Percentiles rank a stretch among this genome's conserved stretches.
These are phyloP conservation scores for Paecilomyces fulvus DNA, from an alignment of 2,329 filamentous ascomycete species.

Conservation along the genomic window DNA sequence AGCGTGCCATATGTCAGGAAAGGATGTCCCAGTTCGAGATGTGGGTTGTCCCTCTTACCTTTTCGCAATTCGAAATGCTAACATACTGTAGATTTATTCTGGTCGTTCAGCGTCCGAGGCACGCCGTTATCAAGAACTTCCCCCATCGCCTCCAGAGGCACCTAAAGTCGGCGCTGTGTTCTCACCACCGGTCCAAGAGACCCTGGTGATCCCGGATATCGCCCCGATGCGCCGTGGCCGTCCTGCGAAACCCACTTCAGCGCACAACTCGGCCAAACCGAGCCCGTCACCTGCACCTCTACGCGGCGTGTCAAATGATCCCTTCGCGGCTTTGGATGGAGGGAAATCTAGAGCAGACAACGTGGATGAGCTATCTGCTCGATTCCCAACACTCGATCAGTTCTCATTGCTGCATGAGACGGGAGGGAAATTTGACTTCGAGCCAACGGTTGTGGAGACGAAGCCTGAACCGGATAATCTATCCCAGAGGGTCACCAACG, in stretches of 20 bases:
- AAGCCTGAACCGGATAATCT: constrained; percentile 43
- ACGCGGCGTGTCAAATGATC: constrained; percentile 64
- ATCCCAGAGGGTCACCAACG: constrained; percentile 61
- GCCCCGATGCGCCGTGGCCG: constrained; percentile 87
- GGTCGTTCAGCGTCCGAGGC: constrained; percentile 56
- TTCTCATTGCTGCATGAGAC: constrained; percentile 85
- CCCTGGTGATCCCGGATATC: constrained; percentile 74
- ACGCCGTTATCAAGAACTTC: constrained; percentile 51
- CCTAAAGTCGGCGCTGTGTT: constrained; percentile 73
- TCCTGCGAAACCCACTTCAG: constrained; percentile 47
- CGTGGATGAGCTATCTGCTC: constrained; percentile 70
- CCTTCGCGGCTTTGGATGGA: constrained; percentile 82
- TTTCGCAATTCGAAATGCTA: background rate
- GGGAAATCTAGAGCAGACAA: constrained; percentile 41
- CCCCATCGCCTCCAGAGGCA: constrained; percentile 46
- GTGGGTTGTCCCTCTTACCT: constrained; percentile 43
- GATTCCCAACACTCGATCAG: constrained; percentile 86
- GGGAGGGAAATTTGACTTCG: constrained; percentile 77
- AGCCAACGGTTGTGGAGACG: constrained; percentile 42
- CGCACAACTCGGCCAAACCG: constrained; percentile 45
- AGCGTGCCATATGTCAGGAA: constrained; percentile 79
- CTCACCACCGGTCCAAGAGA: constrained; percentile 62
- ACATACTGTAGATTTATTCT: constrained; percentile 56
- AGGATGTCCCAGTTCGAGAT: constrained; percentile 79
- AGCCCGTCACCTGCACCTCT: constrained; percentile 66